phyloP scores from a whole-genome alignment of 805 yeast species.

The Torulaspora delbrueckii region DNA sequence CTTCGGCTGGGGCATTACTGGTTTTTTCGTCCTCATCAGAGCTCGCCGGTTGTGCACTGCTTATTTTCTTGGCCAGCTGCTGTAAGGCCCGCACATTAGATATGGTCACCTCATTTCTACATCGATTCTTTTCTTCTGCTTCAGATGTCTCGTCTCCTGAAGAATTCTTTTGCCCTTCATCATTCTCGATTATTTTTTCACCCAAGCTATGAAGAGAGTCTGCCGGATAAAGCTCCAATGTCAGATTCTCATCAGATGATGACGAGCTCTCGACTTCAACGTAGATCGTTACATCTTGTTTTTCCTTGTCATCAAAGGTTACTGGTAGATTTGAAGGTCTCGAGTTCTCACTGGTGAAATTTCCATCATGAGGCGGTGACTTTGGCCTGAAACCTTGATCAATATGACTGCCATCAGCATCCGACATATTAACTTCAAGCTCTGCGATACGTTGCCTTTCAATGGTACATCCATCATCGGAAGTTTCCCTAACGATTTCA shows the following conservation, averaged over 20 bases:
- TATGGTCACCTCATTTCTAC: not conserved
- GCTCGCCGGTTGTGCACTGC: not conserved
- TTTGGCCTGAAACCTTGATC: not conserved
- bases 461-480: not conserved
- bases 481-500: not conserved
- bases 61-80: conserved; percentile 3
- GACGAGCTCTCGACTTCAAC: not conserved
- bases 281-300: not conserved
- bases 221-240: not conserved
- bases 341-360: not conserved
- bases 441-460: not conserved
- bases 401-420: not conserved
- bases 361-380: not conserved
- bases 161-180: not conserved
- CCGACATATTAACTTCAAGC: not conserved
- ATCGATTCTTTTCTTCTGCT: not conserved
- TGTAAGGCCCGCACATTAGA: conserved; percentile 7
- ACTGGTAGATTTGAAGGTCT: not conserved
- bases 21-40: not conserved
- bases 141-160: not conserved
- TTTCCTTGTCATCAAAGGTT: not conserved
- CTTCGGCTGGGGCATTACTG: not conserved
- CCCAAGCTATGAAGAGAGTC: not conserved
- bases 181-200: not conserved
- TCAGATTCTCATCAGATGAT: not conserved